Evolutionary conservation across 768 basidiomycete species (phyloP).

Genomic region (Suillus spraguei): DNA sequence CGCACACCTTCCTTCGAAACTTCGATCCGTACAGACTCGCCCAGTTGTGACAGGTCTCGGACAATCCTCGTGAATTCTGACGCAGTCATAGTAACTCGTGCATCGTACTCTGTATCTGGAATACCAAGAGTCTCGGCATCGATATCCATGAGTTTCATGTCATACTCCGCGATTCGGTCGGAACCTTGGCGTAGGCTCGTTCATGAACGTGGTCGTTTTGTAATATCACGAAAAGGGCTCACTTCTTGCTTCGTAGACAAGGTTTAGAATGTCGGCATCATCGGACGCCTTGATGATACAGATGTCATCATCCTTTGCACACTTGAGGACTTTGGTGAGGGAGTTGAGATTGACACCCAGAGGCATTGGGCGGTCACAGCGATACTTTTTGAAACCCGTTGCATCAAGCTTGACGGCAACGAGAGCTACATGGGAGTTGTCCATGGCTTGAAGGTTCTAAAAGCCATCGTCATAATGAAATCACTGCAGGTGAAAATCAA

Average conservation of each 20-base stretch:
- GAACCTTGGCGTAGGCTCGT: conserved; percentile 51
- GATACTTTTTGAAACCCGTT: conserved; percentile 81
- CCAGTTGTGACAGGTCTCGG: conserved; percentile 85
- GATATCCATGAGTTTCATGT: conserved; percentile 99
- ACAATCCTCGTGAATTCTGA: conserved; percentile 91
- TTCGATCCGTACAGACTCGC: conserved; percentile 95
- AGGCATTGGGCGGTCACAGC: conserved; percentile 95
- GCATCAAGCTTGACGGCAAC: conserved; percentile 84
- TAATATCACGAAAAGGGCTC: conserved; percentile 29
- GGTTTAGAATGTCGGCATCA: conserved; percentile 84
- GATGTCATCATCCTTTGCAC: conserved; percentile 94
- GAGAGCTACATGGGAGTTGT: conserved; percentile 98
- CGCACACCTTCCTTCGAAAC: conserved; percentile 95
- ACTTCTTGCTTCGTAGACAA: conserved; percentile 93
- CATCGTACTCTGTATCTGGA: conserved; percentile 97
- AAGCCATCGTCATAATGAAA: neutral
- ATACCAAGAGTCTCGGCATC: conserved; percentile 94
- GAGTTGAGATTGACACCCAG: conserved; percentile 86
- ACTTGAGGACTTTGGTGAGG: conserved; percentile 94
- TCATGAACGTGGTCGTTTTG: neutral
- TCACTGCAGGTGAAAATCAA: conserved; percentile 13
- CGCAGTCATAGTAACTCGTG: conserved; percentile 84
- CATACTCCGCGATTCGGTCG: conserved; percentile 96
- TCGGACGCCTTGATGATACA: conserved; percentile 91
- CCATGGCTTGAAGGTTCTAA: conserved; percentile 94